These are phyloP conservation scores for Oemleria cerasiformis DNA, from an alignment of 306 rosid species.

Conservation along the genomic window DNA sequence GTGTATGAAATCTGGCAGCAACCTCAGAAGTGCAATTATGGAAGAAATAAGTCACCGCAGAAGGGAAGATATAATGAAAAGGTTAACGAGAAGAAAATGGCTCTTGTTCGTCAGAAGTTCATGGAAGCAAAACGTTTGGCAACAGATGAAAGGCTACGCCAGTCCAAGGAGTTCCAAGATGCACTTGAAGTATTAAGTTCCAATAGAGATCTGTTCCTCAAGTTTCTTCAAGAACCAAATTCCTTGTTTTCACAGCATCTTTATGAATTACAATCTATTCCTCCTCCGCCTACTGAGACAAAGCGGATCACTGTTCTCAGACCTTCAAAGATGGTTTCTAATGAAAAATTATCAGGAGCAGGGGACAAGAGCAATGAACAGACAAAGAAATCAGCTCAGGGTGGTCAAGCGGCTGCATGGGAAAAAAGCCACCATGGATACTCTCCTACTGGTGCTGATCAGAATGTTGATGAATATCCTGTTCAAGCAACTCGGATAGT, in stretches of 20 bases:
- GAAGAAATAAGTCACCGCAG: slow-evolving; percentile 56
- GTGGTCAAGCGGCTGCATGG: slow-evolving; percentile 43
- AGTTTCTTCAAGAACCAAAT: slow-evolving; percentile 61
- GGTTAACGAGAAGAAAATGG: slow-evolving; percentile 56
- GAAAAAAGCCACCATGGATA: slow-evolving; percentile 40
- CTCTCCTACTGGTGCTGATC: slow-evolving; percentile 35
- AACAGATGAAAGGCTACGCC: slow-evolving; percentile 59
- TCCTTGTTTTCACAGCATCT: slow-evolving; percentile 49
- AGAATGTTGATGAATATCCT: slow-evolving; percentile 55
- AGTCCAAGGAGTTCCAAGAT: slow-evolving; percentile 71
- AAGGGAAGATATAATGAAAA: slow-evolving; percentile 54
- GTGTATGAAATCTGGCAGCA: slow-evolving; percentile 72
- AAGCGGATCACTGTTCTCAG: slow-evolving; percentile 75
- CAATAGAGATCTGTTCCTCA: slow-evolving; percentile 64
- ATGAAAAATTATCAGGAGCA: slow-evolving; percentile 35
- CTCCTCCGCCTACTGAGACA: slow-evolving; percentile 46
- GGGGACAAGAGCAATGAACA: slow-evolving; percentile 46
- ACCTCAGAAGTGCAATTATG: slow-evolving; percentile 46
- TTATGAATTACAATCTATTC: slow-evolving; percentile 48
- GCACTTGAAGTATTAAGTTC: slow-evolving; percentile 84
- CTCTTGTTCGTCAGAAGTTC: slow-evolving; percentile 67
- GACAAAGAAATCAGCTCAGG: slow-evolving; percentile 36
- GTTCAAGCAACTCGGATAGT: slow-evolving; percentile 81
- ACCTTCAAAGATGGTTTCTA: slow-evolving; percentile 72
- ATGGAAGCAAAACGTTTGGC: slow-evolving; percentile 65